Conservation (phyloP, 345 rosid species). For the Rubroshorea leprosula region DNA sequence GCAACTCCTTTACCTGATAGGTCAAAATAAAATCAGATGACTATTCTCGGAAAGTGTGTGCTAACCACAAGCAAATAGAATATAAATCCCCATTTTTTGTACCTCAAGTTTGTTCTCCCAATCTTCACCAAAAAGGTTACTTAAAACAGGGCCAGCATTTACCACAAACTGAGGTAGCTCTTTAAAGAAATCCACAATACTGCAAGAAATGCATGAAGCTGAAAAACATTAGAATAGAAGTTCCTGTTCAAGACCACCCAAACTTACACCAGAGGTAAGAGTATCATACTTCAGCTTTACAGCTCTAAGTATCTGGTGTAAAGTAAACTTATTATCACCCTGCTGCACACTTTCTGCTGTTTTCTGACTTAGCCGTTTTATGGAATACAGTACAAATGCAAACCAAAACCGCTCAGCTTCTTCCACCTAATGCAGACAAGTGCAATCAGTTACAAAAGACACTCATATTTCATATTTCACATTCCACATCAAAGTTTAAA, state of each 20-base stretch:
- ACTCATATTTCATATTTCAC: neutral
- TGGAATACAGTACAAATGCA: slow-evolving; percentile 65
- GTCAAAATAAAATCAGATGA: slow-evolving; percentile 9
- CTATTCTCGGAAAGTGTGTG: too few species aligned
- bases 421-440: slow-evolving; percentile 45
- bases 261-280: slow-evolving; percentile 3
- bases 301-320: slow-evolving; percentile 67
- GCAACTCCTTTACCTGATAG: slow-evolving; percentile 75
- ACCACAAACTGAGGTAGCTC: slow-evolving; percentile 86
- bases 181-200: slow-evolving; percentile 78
- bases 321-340: slow-evolving; percentile 41
- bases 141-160: slow-evolving; percentile 68
- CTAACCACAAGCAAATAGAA: neutral
- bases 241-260: neutral
- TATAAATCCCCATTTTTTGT: slow-evolving; percentile 1
- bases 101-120: slow-evolving; percentile 94
- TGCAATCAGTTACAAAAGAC: neutral
- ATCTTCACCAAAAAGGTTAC: slow-evolving; percentile 59
- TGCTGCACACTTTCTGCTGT: slow-evolving; percentile 24
- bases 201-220: slow-evolving; percentile 24
- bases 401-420: slow-evolving; percentile 88
- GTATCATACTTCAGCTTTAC: slow-evolving; percentile 62
- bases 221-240: neutral
- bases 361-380: slow-evolving; percentile 52
- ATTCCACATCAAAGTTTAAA: neutral